Percentiles rank a stretch among this genome's conserved stretches.
Evolutionary conservation across 495 filamentous ascomycete species (phyloP).

Genomic region (Neurospora sp.): DNA sequence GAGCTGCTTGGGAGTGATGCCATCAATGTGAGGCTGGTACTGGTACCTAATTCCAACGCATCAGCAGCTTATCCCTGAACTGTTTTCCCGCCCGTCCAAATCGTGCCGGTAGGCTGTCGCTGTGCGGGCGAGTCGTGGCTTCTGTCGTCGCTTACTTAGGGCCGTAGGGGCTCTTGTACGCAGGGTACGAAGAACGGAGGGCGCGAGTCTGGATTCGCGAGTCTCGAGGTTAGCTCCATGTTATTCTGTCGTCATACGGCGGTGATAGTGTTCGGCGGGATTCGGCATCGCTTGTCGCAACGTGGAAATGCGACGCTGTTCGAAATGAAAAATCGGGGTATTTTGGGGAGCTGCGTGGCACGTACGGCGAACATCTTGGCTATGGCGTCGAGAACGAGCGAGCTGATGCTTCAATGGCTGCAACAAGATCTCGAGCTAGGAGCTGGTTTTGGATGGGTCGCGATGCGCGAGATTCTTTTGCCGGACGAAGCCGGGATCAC

Average conservation of each 20-base stretch:
- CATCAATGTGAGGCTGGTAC: constrained; percentile 32
- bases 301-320: not conserved
- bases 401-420: constrained; percentile 26
- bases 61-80: constrained; percentile 15
- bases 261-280: not conserved
- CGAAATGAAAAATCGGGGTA: not conserved
- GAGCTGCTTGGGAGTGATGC: constrained; percentile 27
- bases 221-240: constrained; percentile 11
- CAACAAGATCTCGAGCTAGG: constrained; percentile 8
- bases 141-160: constrained; percentile 36
- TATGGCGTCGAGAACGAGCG: constrained; percentile 9
- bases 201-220: constrained; percentile 23
- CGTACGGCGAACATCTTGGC: constrained; percentile 36
- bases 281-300: not conserved
- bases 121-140: not conserved
- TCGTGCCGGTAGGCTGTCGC: not conserved
- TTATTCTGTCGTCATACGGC: constrained; percentile 6
- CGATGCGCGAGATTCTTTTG: constrained; percentile 26
- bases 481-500: constrained; percentile 23
- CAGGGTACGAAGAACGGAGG: constrained; percentile 19
- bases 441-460: constrained; percentile 13
- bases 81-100: not conserved
- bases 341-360: not conserved
- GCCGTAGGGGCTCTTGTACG: constrained; percentile 41
- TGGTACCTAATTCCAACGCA: constrained; percentile 29